Evolutionary conservation across 2,329 filamentous ascomycete genomes (phyloP), one percentile per base, ranked within the genome.

Genomic region (Neocucurbitaria cava): DNA sequence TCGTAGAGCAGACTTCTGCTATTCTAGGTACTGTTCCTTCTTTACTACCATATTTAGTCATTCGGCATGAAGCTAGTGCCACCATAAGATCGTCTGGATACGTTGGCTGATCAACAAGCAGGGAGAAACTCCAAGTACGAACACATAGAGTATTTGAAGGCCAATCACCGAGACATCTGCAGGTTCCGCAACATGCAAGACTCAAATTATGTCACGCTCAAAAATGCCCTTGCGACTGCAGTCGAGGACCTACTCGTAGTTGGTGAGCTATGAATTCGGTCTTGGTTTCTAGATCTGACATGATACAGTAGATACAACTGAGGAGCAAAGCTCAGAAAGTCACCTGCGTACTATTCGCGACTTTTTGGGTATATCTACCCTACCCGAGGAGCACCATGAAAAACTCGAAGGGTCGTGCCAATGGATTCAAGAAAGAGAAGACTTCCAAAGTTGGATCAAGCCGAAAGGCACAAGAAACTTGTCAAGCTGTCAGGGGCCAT

Each of bases 171-270:
- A 9, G 23, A 21, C 7, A 26, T 46, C 26, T 46, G 44, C n/a
- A 46, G 38, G n/a, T 46, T 46, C 33, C 30, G 44, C 44, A 46
- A 11, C 31, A 46, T 13, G 23, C n/a, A 46, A 5, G 44, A 46
- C 15, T 38, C 44, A 2, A 46, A 36, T 17, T 46, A 46, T 26
- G 38, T 46, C 11, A 46, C 13, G 10, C 20, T 46, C 8, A 46
- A 46, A 20, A 38, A 46, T 30, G 45, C 45, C 10, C 45, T 40
- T 15, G 45, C 45, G 13, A 48, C 33, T 3, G 23, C 24, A 6
- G 45, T 40, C 11, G 33, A 48, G 3, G 35, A 40, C 18, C 17
- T 46, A 21, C 15, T 26, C 5, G n/a, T 2, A 6, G 31, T 23
- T 18, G 30, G 44, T 46, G 18, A 36, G 30, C 8, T 5, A 8